These are phyloP conservation scores for Logfia minima DNA, from an alignment of 129 eudicot genomes.

Conservation along the genomic window DNA sequence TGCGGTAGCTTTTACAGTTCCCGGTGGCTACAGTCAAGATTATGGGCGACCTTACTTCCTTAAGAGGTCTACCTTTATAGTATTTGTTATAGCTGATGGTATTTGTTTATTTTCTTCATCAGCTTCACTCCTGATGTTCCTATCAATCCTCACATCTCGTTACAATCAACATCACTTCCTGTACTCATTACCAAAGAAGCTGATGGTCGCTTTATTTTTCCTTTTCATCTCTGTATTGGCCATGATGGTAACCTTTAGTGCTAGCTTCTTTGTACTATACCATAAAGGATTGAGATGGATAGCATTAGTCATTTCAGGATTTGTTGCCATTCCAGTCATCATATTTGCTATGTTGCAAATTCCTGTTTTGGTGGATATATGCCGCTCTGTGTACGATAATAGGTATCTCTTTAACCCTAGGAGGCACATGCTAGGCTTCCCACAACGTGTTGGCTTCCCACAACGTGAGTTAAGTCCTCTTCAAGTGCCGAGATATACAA, in stretches of 20 bases:
- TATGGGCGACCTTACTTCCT: not conserved
- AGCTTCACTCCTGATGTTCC: not conserved
- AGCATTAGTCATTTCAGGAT: not conserved
- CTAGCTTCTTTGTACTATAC: slow-evolving; percentile 23
- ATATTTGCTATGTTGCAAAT: not conserved
- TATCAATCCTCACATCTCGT: not conserved
- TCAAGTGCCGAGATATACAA: too few species aligned
- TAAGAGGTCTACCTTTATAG: not conserved
- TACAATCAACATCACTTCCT: not conserved
- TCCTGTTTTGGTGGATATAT: not conserved
- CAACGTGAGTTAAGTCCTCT: too few species aligned
- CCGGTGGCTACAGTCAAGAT: not conserved
- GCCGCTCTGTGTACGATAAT: not conserved
- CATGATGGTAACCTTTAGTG: slow-evolving; percentile 24
- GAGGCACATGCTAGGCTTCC: too few species aligned
- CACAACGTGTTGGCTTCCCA: too few species aligned
- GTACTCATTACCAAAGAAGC: not conserved
- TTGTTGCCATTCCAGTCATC: not conserved
- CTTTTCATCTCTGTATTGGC: not conserved
- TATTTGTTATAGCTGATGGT: not conserved
- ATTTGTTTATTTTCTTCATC: not conserved
- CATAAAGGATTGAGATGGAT: not conserved
- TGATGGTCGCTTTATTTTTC: not conserved
- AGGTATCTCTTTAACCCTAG: too few species aligned
- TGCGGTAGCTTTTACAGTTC: not conserved